A percentile compares a stretch with the other conserved stretches of the same genome.
Conservation (phyloP, 2,329 filamentous ascomycete genomes). For the Ophiostoma perfectum region DNA sequence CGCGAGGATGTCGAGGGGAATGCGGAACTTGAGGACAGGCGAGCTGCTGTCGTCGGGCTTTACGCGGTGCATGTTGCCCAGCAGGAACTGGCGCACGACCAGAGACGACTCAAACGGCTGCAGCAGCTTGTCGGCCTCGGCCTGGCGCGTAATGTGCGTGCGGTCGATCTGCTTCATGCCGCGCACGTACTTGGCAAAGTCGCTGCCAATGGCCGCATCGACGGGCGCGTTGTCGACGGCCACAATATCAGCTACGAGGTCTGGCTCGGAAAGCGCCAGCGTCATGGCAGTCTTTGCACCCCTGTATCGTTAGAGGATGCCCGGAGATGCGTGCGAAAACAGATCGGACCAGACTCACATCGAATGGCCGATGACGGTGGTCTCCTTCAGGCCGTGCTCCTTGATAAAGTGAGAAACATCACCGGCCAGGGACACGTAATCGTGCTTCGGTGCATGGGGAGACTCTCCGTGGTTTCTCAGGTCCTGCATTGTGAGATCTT, state of each 20-base stretch:
- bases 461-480: constrained; percentile 91
- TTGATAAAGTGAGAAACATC: constrained; percentile 76
- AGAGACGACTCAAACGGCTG: constrained; percentile 67
- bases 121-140: constrained; percentile 76
- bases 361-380: constrained; percentile 84
- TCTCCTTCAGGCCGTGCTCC: constrained; percentile 61
- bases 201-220: constrained; percentile 65
- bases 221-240: constrained; percentile 90
- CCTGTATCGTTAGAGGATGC: constrained; percentile 39
- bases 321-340: background rate
- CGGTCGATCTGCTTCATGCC: constrained; percentile 80
- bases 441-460: constrained; percentile 68
- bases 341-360: constrained; percentile 54
- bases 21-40: constrained; percentile 62
- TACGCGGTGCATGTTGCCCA: constrained; percentile 71
- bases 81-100: constrained; percentile 80
- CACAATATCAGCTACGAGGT: constrained; percentile 64
- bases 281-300: constrained; percentile 92
- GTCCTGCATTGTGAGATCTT: constrained; percentile 50
- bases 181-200: constrained; percentile 74
- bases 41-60: constrained; percentile 26
- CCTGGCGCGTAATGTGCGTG: constrained; percentile 59
- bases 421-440: constrained; percentile 75
- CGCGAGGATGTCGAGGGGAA: constrained; percentile 69
- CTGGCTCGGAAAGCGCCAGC: constrained; percentile 66